A percentile compares a stretch with the other conserved stretches of the same genome.
Evolutionary conservation across 495 filamentous ascomycete species (phyloP).

Genomic region (Penicillium tannophilum): DNA sequence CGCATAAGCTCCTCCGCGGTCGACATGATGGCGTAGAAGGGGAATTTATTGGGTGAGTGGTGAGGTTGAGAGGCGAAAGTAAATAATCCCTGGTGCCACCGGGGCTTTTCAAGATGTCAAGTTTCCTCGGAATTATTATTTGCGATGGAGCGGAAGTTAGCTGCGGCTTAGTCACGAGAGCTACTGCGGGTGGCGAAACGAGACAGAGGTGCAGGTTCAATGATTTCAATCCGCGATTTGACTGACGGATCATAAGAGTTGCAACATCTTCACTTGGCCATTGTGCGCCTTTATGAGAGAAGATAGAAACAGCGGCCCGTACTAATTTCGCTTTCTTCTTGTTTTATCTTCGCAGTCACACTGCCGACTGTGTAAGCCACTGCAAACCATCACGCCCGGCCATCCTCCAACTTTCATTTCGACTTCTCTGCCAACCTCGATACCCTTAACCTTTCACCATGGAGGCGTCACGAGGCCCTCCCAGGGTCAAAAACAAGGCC

Average conservation of each 20-base stretch:
- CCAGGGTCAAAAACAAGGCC: constrained; percentile 97
- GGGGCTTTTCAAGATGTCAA: constrained; percentile 9
- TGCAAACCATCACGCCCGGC: neutral
- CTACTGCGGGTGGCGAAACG: constrained; percentile 21
- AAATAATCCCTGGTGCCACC: constrained; percentile 13
- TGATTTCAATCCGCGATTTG: constrained; percentile 15
- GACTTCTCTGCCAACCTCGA: neutral
- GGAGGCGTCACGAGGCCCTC: constrained; percentile 92
- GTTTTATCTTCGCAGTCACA: neutral
- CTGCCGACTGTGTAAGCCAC: neutral
- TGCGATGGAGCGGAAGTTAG: constrained; percentile 12
- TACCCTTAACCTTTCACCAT: constrained; percentile 50
- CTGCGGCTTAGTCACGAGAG: constrained; percentile 23
- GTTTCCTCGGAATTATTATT: neutral
- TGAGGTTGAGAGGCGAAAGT: neutral
- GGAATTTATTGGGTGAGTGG: neutral
- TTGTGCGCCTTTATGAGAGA: neutral
- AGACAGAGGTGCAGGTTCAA: constrained; percentile 17
- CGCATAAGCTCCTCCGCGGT: constrained; percentile 49
- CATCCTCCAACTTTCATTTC: neutral
- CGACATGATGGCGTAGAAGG: constrained; percentile 35
- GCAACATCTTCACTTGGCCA: neutral
- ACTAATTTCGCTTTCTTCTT: neutral
- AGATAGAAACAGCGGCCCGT: constrained; percentile 4
- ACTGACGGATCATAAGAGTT: constrained; percentile 9